Evolutionary conservation across 1,284 basidiomycete species (phyloP), one percentile per base, ranked within the genome.

Genomic region (Fomitiporia mediterranea): DNA sequence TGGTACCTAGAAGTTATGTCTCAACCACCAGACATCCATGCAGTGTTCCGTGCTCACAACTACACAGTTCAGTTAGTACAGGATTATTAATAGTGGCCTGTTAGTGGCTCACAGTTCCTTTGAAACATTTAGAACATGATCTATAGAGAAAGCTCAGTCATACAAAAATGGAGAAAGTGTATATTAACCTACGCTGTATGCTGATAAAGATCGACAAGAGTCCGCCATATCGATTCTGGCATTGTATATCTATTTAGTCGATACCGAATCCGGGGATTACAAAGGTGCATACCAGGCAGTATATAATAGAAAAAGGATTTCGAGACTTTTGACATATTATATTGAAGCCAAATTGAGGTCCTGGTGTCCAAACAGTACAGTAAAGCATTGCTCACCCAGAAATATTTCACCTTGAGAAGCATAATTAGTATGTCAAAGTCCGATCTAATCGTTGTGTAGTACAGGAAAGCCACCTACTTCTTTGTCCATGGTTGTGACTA

Each of bases 331-430:
- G 23, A 15, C n/a, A 28, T 4, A 6, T 46, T 4, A 30, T 13
- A 23, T 17, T 4, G 9, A 40, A 19, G 17, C 6, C 32, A 34
- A 8, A 19, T 19, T 15, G 8, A 13, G 21, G 19, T 17, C 17
- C 5, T 21, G 40, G 4, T 50, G 32, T n/a, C n/a, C n/a, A n/a
- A n/a, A n/a, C n/a, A n/a, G n/a, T n/a, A n/a, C n/a, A n/a, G n/a
- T n/a, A n/a, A 11, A n/a, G 34, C 37, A 17, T 4, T 34, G 35
- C 47, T 7, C 30, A 51, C 50, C 50, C 50, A 51, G 4, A 51
- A 51, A 17, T 38, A 27, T 19, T 39, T 51, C 15, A 28, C 28
- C 50, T 51, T 13, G 37, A 28, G 13, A 21, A 40, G 19, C n/a
- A 7, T 21, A 19, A 21, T 8, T 13, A 35, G 23, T 9, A 28